phyloP scores from a whole-genome alignment of 169 alveolate genomes.

The Toxoplasma gondii region DNA sequence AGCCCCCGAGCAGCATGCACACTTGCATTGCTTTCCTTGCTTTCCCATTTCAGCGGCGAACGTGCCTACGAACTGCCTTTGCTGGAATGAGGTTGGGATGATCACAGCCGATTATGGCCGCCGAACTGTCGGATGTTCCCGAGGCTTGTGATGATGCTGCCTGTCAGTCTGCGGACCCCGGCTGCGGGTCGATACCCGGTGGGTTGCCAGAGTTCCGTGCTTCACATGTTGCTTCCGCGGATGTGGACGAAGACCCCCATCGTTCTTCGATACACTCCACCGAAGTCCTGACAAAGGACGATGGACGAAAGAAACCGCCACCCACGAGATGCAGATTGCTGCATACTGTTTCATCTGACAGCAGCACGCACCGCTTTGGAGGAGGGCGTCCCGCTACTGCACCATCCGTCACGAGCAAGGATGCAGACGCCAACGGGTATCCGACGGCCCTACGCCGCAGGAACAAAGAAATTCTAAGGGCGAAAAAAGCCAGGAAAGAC shows the following conservation, averaged over 20 bases:
- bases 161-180: neutral
- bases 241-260: neutral
- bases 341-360: neutral
- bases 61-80: too few relatives aligned
- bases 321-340: neutral
- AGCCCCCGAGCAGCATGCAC: too few relatives aligned
- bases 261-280: neutral
- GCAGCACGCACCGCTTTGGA: neutral
- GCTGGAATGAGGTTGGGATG: neutral
- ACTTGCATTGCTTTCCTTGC: too few relatives aligned
- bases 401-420: neutral
- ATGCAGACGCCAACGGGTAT: neutral
- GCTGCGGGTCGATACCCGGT: neutral
- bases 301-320: neutral
- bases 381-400: neutral
- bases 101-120: neutral
- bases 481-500: constrained; percentile 52
- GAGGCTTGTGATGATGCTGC: neutral
- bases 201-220: neutral
- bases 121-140: neutral
- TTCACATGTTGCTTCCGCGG: neutral
- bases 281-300: neutral
- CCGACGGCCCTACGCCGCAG: neutral
- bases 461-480: neutral
- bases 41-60: too few relatives aligned